These are phyloP conservation scores for Fonsecaea monophora DNA, from an alignment of 2,329 filamentous ascomycete species.

Conservation along the genomic window DNA sequence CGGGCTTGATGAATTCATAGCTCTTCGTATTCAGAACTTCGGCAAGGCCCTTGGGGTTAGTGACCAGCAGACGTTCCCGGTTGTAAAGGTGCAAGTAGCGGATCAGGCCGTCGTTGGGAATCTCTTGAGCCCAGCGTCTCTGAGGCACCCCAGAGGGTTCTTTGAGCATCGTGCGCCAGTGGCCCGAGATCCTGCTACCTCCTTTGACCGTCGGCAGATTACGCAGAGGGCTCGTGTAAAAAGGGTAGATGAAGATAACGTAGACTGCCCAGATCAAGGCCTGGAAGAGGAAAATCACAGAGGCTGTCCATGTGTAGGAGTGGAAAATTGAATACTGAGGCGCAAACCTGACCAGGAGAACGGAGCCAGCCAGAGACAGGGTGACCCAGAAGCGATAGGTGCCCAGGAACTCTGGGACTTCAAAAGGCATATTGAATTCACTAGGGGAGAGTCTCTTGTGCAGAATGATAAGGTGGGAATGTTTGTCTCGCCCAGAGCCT, in stretches of 20 bases:
- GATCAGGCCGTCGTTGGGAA: slow-evolving; percentile 73
- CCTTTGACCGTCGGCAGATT: slow-evolving; percentile 63
- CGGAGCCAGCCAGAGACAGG: slow-evolving; percentile 30
- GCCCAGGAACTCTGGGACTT: slow-evolving; percentile 41
- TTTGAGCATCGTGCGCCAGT: slow-evolving; percentile 48
- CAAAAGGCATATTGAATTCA: slow-evolving; percentile 58
- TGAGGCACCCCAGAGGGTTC: slow-evolving; percentile 50
- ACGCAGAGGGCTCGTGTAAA: slow-evolving; percentile 64
- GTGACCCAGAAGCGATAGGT: slow-evolving; percentile 35
- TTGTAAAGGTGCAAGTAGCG: slow-evolving; percentile 70
- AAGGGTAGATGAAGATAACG: slow-evolving; percentile 61
- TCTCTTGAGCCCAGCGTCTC: slow-evolving; percentile 60
- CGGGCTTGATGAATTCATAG: slow-evolving; percentile 74
- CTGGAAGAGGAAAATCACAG: slow-evolving; percentile 39
- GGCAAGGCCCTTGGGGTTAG: slow-evolving; percentile 68
- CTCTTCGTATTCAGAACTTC: slow-evolving; percentile 73
- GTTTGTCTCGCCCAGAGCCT: not conserved
- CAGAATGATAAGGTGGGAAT: not conserved
- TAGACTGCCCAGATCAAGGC: slow-evolving; percentile 43
- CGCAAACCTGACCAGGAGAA: slow-evolving; percentile 33
- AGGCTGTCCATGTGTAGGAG: slow-evolving; percentile 42
- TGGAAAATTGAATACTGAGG: slow-evolving; percentile 44
- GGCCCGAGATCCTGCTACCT: slow-evolving; percentile 54
- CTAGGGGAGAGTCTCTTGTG: not conserved
- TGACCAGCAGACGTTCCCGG: slow-evolving; percentile 66